Evolutionary conservation across 768 basidiomycete genomes (phyloP).

Genomic region (Russula foetens): DNA sequence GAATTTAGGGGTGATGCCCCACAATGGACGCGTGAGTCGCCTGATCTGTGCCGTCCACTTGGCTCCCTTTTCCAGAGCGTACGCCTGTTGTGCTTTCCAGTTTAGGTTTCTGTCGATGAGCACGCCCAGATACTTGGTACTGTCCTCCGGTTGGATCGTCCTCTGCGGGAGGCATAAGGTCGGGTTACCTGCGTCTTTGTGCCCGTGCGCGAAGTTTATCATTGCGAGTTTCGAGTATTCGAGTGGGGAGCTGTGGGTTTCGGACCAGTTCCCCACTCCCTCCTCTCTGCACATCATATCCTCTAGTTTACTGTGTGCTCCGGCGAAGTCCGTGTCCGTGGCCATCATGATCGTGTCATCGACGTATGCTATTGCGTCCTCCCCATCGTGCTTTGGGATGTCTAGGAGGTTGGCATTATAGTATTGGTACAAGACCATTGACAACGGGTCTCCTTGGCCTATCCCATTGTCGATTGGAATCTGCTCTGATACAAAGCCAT

Average conservation of each 20-base stretch:
- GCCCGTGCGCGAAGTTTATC: neutral
- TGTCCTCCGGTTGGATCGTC: neutral
- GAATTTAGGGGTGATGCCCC: neutral
- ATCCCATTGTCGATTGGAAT: constrained; percentile 20
- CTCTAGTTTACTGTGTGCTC: neutral
- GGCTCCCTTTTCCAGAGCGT: neutral
- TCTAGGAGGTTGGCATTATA: too few relatives aligned
- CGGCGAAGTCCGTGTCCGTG: neutral
- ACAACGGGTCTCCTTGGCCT: constrained; percentile 6
- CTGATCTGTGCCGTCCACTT: neutral
- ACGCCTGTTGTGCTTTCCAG: neutral
- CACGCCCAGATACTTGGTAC: neutral
- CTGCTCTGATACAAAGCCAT: neutral
- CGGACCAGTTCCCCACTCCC: too few relatives aligned
- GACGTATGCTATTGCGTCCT: constrained; percentile 4
- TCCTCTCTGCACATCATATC: too few relatives aligned
- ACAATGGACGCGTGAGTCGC: neutral
- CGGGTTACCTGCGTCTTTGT: too few relatives aligned
- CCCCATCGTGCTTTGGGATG: too few relatives aligned
- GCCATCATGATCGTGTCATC: neutral
- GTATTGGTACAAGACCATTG: too few relatives aligned
- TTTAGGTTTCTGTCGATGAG: neutral
- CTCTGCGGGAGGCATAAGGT: too few relatives aligned
- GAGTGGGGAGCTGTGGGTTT: neutral
- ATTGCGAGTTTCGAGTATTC: neutral